Evolutionary conservation across 2,329 filamentous ascomycete genomes (phyloP).

Genomic region (Talaromyces sp.): DNA sequence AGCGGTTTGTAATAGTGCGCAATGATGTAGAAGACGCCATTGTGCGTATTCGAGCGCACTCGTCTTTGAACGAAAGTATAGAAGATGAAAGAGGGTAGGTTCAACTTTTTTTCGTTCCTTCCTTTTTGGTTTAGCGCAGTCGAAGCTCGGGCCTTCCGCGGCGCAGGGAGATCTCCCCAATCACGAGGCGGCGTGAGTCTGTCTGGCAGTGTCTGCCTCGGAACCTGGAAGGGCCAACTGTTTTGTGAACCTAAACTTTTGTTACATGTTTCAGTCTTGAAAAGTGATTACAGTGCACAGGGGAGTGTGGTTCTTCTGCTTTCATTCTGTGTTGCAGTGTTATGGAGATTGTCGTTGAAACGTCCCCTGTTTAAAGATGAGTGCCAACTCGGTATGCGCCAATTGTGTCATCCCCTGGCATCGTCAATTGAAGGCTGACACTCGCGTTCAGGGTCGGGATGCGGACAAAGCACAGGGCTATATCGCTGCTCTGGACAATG

Average conservation of each 20-base stretch:
- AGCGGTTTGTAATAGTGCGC: constrained; percentile 45
- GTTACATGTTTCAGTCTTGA: neutral
- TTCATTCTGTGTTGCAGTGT: constrained; percentile 1
- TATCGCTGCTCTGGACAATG: constrained; percentile 75
- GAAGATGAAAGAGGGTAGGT: neutral
- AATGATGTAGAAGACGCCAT: constrained; percentile 36
- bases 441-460: constrained; percentile 45
- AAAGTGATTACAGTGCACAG: neutral
- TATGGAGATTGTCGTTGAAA: constrained; percentile 16
- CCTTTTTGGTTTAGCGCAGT: neutral
- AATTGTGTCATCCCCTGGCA: neutral
- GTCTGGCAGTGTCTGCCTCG: neutral
- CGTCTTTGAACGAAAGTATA: neutral
- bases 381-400: constrained; percentile 20
- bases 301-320: neutral
- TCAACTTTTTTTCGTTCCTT: constrained; percentile 11
- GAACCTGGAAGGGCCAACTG: neutral
- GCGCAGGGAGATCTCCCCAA: neutral
- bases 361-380: constrained; percentile 22
- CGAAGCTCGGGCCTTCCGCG: constrained; percentile 14
- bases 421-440: constrained; percentile 3
- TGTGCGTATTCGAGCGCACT: neutral
- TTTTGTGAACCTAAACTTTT: neutral
- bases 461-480: constrained; percentile 78
- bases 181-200: neutral